Base-by-base conservation (phyloP, 306 rosid genomes). In the Echinosophora koreensis region DNA sequence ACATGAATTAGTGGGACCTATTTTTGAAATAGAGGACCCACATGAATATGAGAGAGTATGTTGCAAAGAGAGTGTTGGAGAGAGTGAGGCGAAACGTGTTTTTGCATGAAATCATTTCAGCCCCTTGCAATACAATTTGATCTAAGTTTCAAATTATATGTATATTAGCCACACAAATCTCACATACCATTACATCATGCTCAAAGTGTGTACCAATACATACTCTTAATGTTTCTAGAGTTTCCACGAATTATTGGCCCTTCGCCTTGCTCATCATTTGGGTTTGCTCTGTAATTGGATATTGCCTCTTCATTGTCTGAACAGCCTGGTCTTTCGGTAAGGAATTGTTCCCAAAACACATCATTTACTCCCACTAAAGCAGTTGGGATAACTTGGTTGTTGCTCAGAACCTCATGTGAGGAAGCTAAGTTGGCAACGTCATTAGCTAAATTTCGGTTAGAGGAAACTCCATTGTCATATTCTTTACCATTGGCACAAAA, bases 311-410 rank as follows among this genome's bases (percentile, higher is more conserved):
- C 98, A 86, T 88, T 92, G 80, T 92, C 97, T n/a, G 88, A 79
- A 58, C 97, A 92, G 42, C 97, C 97, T 8, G 97, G 98, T 76
- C 97, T 95, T 83, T 95, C 98, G 0, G 97, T 95, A 39, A 95
- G 96, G 83, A 95, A 95, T 83, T 90, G 97, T 83, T 92, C 98
- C 98, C 97, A 95, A 77, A 95, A 95, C 34, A 88, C 84, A 68
- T 95, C 98, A 73, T 95, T 95, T 73, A 82, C 97, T 76, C 94
- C 84, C 16, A 13, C 86, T 16, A 92, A 91, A 80, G 86, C 86
- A 46, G 86, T 78, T 13, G 83, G 68, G 46, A 84, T 76, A 46
- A 38, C 93, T 30, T 84, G 88, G 73, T 60, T 78, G 83, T 81
- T 87, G 34, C 74, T 85, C 27, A 82, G 80, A 78, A 85, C 82